Base-by-base conservation (phyloP, 2,329 filamentous ascomycete genomes). In the Rhinocladiella similis region DNA sequence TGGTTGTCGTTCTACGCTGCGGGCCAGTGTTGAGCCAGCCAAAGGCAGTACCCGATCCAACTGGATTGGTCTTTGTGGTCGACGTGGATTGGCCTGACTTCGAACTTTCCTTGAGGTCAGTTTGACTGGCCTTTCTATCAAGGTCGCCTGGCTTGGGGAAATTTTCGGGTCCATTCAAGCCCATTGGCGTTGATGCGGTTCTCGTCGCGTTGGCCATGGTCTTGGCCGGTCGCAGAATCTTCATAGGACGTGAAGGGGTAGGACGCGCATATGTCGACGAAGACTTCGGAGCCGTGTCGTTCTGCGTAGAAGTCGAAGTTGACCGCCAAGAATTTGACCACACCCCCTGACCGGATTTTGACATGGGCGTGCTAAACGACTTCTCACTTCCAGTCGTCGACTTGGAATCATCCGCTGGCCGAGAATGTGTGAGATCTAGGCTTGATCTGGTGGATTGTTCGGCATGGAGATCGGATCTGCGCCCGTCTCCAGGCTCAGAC, bases 11-110 rank as follows among this genome's bases (percentile, higher is more conserved):
- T 50, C 60, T 63, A 43, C 66, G 54, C 43, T 66, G 64, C 48
- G 70, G 66, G 12, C 65, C 64, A 18, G 72, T 64, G 61, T 89
- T 93, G 78, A 97, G 87, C 92, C 92, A 97, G 12, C 89, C 87
- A 75, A 97, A 97, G 2, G 93, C 93, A 56, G 90, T 94, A 13
- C 89, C 93, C n/a, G 90, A 90, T 7, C 93, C 93, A 16, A 96
- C 83, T 0, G 94, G 93, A 68, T 97, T 97, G 29, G 84, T 79
- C 65, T 81, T 80, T 43, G 65, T 68, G 35, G 52, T 58, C 18
- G 70, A 53, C 27, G 69, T 65, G 13, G 66, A 35, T 20, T 38
- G 25, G 22, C 45, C n/a, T 12, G 27, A 19, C 41, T 56, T 63
- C 20, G 46, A 14, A 14, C 60, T 54, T 19, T 53, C 54, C n/a